Conservation (phyloP, 2,329 filamentous ascomycete species). For the Pseudogymnoascus sp. region DNA sequence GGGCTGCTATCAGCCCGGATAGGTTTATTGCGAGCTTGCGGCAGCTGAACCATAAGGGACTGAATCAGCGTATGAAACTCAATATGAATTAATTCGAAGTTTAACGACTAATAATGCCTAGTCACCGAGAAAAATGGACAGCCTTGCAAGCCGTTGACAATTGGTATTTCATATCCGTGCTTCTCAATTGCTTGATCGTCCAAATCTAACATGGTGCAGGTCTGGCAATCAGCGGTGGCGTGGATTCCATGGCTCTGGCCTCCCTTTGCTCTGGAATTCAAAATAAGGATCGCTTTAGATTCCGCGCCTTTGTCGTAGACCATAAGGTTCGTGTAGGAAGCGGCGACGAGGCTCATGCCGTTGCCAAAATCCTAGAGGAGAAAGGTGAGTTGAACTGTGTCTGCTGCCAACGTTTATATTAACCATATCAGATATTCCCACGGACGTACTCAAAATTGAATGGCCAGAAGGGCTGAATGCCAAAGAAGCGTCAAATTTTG, state of each 20-base stretch:
- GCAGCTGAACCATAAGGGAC: neutral
- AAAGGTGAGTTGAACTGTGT: slow-evolving; percentile 2
- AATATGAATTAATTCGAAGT: neutral
- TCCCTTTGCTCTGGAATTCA: slow-evolving; percentile 53
- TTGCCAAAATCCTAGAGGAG: slow-evolving; percentile 30
- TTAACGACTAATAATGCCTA: neutral
- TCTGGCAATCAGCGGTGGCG: slow-evolving; percentile 82
- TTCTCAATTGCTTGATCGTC: neutral
- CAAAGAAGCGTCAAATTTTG: slow-evolving; percentile 55
- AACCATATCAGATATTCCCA: slow-evolving; percentile 22
- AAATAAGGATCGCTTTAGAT: slow-evolving; percentile 25
- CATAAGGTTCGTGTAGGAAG: slow-evolving; percentile 51
- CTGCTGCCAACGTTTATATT: neutral
- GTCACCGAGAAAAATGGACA: neutral
- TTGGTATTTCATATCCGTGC: neutral
- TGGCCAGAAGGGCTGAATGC: slow-evolving; percentile 43
- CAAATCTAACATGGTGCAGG: slow-evolving; percentile 35
- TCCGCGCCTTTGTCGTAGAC: slow-evolving; percentile 47
- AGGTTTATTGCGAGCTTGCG: slow-evolving; percentile 1
- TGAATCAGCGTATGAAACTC: slow-evolving; percentile 7
- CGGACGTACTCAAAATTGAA: slow-evolving; percentile 32
- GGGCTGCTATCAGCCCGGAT: neutral
- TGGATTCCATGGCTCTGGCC: slow-evolving; percentile 96
- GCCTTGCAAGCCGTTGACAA: neutral
- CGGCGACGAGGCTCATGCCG: slow-evolving; percentile 42